Evolutionary conservation across 78 protist genomes (phyloP).

Genomic region (Dictyostelium purpureum): DNA sequence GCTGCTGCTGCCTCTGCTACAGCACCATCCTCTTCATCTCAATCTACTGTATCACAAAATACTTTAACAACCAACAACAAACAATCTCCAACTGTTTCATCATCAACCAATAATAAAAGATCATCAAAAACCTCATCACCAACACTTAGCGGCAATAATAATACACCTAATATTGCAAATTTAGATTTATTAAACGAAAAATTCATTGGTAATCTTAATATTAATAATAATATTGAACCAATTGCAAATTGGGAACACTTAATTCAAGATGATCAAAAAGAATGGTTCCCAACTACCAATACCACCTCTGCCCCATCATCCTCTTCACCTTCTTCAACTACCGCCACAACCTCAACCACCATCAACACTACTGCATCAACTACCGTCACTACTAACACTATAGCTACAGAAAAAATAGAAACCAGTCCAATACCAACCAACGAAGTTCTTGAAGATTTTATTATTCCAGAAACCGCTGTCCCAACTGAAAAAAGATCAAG

Average conservation of each 20-base stretch:
- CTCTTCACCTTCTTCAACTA: neutral
- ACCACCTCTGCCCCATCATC: neutral
- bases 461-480: neutral
- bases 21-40: too few species aligned
- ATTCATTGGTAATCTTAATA: neutral
- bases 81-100: neutral
- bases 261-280: constrained; percentile 48
- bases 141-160: neutral
- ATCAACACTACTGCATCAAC: neutral
- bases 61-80: too few species aligned
- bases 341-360: constrained; percentile 1
- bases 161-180: neutral
- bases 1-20: neutral
- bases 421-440: neutral
- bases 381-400: too few species aligned
- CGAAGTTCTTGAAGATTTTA: constrained; percentile 1
- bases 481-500: neutral
- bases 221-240: constrained; percentile 50
- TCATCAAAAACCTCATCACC: neutral
- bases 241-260: constrained; percentile 60
- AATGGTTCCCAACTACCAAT: constrained; percentile 16
- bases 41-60: too few species aligned
- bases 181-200: neutral
- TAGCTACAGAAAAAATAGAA: neutral
- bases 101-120: neutral